Evolutionary conservation across 1,284 basidiomycete species (phyloP).

Genomic region (Entoloma clypeatum): DNA sequence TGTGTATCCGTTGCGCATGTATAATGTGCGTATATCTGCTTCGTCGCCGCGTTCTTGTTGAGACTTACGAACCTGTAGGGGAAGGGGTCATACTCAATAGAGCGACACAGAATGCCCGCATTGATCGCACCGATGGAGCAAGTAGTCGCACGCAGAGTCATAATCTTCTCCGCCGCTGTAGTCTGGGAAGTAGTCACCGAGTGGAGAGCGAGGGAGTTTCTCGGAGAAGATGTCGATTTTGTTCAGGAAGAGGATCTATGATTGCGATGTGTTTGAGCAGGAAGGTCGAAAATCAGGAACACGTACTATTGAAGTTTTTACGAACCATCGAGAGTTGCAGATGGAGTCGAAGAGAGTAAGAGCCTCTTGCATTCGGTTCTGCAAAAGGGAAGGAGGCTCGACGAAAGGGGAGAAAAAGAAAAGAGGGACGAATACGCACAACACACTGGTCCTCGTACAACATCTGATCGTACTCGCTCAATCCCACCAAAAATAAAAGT

Average conservation of each 20-base stretch:
- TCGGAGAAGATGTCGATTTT: constrained; percentile 97
- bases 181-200: constrained; percentile 88
- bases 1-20: constrained; percentile 89
- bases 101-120: too few relatives aligned
- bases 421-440: constrained; percentile 54
- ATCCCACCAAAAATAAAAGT: constrained; percentile 87
- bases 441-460: constrained; percentile 91
- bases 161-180: constrained; percentile 81
- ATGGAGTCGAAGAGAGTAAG: constrained; percentile 95
- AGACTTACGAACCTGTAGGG: constrained; percentile 65
- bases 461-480: constrained; percentile 96
- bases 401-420: constrained; percentile 7
- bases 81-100: too few relatives aligned
- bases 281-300: constrained; percentile 1
- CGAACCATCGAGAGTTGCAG: constrained; percentile 94
- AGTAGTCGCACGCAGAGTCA: constrained; percentile 82
- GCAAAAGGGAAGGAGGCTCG: constrained; percentile 13
- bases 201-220: constrained; percentile 85
- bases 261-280: constrained; percentile 8
- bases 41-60: constrained; percentile 83
- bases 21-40: constrained; percentile 87
- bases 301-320: constrained; percentile 82
- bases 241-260: constrained; percentile 88
- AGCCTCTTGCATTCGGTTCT: constrained; percentile 98
- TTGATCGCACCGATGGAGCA: constrained; percentile 71